phyloP scores from a whole-genome alignment of 768 basidiomycete species.

The Pulveroboletus sp. region DNA sequence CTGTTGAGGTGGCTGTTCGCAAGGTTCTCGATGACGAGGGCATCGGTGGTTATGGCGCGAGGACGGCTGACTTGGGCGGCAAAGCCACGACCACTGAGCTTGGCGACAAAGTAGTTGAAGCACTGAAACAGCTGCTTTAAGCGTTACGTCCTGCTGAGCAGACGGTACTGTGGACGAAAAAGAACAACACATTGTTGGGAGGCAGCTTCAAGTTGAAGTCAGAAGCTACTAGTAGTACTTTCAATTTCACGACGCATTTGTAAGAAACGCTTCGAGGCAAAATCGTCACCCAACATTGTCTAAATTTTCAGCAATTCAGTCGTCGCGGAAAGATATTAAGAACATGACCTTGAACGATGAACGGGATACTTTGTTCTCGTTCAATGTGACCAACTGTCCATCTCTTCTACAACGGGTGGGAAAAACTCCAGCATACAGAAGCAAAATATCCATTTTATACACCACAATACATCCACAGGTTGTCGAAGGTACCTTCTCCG shows the following conservation, averaged over 20 bases:
- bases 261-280: too few relatives aligned
- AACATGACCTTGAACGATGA: background rate
- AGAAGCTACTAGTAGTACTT: too few relatives aligned
- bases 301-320: background rate
- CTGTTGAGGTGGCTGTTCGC: slow-evolving; percentile 87
- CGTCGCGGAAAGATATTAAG: background rate
- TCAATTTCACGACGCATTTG: too few relatives aligned
- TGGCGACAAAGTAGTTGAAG: slow-evolving; percentile 79
- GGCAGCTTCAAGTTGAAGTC: too few relatives aligned
- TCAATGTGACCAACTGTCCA: slow-evolving; percentile 6
- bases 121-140: slow-evolving; percentile 56
- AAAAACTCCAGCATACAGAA: slow-evolving; percentile 22
- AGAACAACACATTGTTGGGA: too few relatives aligned
- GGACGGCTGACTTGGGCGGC: slow-evolving; percentile 89
- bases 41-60: slow-evolving; percentile 68
- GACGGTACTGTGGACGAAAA: background rate
- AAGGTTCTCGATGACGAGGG: slow-evolving; percentile 75
- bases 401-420: background rate
- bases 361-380: background rate
- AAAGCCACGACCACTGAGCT: slow-evolving; percentile 68
- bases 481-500: background rate
- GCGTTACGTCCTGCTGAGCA: background rate
- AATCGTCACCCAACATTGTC: background rate
- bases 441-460: slow-evolving; percentile 5
- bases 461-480: slow-evolving; percentile 1